Base-by-base conservation (phyloP, 768 basidiomycete species). In the Leucocoprinus birnbaumii region DNA sequence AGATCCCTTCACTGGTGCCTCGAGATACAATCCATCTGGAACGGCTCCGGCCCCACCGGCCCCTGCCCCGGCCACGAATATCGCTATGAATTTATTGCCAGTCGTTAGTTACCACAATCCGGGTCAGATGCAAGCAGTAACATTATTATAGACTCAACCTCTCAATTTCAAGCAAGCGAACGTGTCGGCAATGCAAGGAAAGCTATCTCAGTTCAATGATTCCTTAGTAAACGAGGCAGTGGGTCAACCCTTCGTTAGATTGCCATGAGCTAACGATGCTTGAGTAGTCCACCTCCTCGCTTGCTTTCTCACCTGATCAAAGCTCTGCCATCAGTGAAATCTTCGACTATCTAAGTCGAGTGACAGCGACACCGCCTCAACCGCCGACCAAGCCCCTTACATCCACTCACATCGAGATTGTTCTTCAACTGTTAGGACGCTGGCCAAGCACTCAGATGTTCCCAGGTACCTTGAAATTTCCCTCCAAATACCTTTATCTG, bases 131-230 rank as follows among this genome's bases (percentile, higher is more conserved):
- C 27, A 37, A n/a, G 46, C 40, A 27, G 40, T 54, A 8, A 59
- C 26, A 34, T 35, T 31, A 27, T 53, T 18, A 13, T 61, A 92
- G 90, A 73, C 77, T 41, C 82, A 78, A 37, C 75, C 79, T 41
- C 79, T 92, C 18, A 74, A 79, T n/a, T 96, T 98, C 76, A 91
- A 89, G 59, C 90, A 93, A 74, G 91, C 85, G 2, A 83, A 80
- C 66, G 79, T 95, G 24, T 63, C 76, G 19, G 90, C 90, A 16
- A 91, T 95, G 84, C 85, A 83, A 63, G 76, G 77, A 19, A 95
- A 95, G 68, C 63, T 93, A 18, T 77, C 79, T 58, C 86, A 94
- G 65, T 85, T 94, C 48, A 80, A 92, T 60, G 83, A 87, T 42
- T 78, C 70, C 18, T 70, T 94, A 35, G 78, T 76, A 52, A 72